Evolutionary conservation across 495 filamentous ascomycete species (phyloP).

Genomic region (Penicillium pancosmium): DNA sequence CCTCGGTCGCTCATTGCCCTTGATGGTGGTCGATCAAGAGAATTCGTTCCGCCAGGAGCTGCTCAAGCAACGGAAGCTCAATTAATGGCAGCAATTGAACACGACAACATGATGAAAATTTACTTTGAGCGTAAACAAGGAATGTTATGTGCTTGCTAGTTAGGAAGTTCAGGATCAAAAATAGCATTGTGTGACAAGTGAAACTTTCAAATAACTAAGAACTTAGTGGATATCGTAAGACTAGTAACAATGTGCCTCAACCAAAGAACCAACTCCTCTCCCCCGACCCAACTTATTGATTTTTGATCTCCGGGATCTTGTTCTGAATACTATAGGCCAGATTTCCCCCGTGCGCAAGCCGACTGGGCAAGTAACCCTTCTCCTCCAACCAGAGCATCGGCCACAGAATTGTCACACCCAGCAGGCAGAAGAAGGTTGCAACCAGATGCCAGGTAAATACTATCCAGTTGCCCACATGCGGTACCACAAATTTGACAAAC

Average conservation of each 20-base stretch:
- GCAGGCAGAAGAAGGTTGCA: conserved; percentile 62
- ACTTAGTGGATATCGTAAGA: neutral
- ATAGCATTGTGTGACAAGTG: too few relatives aligned
- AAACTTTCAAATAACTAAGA: too few relatives aligned
- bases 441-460: conserved; percentile 62
- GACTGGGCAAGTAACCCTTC: conserved; percentile 28
- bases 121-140: neutral
- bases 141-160: neutral
- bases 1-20: conserved; percentile 65
- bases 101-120: neutral
- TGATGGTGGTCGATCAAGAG: conserved; percentile 66
- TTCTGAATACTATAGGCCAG: conserved; percentile 28
- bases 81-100: conserved; percentile 8
- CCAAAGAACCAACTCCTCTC: neutral
- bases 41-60: conserved; percentile 45
- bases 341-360: conserved; percentile 30
- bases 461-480: conserved; percentile 42
- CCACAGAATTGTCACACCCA: conserved; percentile 55
- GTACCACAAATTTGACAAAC: conserved; percentile 67
- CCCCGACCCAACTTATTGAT: conserved; percentile 8
- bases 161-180: too few relatives aligned
- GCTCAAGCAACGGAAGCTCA: conserved; percentile 30
- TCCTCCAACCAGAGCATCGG: conserved; percentile 57
- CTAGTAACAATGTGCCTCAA: neutral
- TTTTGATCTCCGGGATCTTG: conserved; percentile 33